Conservation (phyloP, 179 eudicot species). For the Nepenthes alata region DNA sequence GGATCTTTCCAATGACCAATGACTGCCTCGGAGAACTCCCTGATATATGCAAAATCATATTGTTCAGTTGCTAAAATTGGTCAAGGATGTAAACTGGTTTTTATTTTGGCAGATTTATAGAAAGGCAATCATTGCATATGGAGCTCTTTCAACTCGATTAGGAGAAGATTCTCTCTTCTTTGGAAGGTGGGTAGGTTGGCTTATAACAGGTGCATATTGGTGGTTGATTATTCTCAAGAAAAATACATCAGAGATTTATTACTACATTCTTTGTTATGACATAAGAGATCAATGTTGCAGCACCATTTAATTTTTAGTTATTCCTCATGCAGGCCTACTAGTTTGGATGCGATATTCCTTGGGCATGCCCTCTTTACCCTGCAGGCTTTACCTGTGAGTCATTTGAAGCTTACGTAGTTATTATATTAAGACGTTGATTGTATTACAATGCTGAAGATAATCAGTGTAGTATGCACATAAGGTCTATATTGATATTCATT, state of each 20-base stretch:
- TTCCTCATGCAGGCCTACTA: conserved; percentile 58
- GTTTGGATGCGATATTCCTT: conserved; percentile 86
- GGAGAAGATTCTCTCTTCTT: conserved; percentile 57
- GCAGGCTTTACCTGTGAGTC: conserved; percentile 82
- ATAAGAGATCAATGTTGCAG: neutral
- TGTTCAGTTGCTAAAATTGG: no score
- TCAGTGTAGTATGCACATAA: no score
- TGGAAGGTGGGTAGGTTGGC: conserved; percentile 41
- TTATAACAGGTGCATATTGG: conserved; percentile 3
- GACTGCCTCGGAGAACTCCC: no score
- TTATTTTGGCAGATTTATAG: conserved; percentile 51
- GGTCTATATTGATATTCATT: no score
- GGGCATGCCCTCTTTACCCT: conserved; percentile 73
- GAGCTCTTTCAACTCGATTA: conserved; percentile 69
- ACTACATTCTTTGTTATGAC: no score
- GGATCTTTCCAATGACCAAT: no score
- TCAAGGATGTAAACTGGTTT: neutral
- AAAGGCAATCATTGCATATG: conserved; percentile 54
- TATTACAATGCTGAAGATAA: neutral
- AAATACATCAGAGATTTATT: neutral
- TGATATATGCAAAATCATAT: no score
- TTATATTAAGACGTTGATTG: neutral
- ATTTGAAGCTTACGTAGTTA: neutral
- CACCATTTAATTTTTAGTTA: neutral
- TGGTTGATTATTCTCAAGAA: conserved; percentile 1